Conservation (phyloP, 1,284 basidiomycete genomes). For the Kalmanozyma brasiliensis region DNA sequence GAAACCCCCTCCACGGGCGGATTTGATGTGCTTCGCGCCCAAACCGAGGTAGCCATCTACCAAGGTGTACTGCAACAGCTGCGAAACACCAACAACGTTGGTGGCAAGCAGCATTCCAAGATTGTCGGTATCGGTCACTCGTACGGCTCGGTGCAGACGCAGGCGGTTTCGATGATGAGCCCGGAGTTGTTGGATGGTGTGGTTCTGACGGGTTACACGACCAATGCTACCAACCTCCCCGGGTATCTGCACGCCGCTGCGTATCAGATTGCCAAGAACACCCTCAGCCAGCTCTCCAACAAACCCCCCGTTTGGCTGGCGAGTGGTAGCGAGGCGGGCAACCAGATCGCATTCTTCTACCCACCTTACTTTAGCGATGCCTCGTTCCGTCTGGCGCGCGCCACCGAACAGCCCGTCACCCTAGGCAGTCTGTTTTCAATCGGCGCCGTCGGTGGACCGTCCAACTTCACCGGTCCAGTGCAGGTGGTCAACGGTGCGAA, state of each 20-base stretch:
- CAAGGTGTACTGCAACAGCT: constrained; percentile 61
- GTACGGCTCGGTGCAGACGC: constrained; percentile 53
- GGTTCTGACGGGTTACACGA: constrained; percentile 67
- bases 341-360: constrained; percentile 68
- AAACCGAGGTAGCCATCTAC: constrained; percentile 68
- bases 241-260: constrained; percentile 60
- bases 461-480: constrained; percentile 67
- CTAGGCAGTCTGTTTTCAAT: constrained; percentile 67
- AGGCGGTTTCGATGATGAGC: constrained; percentile 53
- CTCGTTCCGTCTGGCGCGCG: constrained; percentile 50
- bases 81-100: constrained; percentile 37
- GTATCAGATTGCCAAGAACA: constrained; percentile 61
- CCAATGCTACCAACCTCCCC: constrained; percentile 48
- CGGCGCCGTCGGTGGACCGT: constrained; percentile 42
- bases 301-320: constrained; percentile 48
- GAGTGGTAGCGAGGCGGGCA: constrained; percentile 62
- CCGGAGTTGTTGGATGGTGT: constrained; percentile 64
- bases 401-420: constrained; percentile 62
- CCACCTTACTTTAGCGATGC: constrained; percentile 68
- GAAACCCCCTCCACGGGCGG: constrained; percentile 56
- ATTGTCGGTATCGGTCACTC: constrained; percentile 56
- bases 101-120: constrained; percentile 31
- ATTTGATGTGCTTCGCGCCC: constrained; percentile 64
- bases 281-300: constrained; percentile 34
- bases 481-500: constrained; percentile 69